Base-by-base conservation (phyloP, 345 rosid species). In the Melaleuca quinquenervia region DNA sequence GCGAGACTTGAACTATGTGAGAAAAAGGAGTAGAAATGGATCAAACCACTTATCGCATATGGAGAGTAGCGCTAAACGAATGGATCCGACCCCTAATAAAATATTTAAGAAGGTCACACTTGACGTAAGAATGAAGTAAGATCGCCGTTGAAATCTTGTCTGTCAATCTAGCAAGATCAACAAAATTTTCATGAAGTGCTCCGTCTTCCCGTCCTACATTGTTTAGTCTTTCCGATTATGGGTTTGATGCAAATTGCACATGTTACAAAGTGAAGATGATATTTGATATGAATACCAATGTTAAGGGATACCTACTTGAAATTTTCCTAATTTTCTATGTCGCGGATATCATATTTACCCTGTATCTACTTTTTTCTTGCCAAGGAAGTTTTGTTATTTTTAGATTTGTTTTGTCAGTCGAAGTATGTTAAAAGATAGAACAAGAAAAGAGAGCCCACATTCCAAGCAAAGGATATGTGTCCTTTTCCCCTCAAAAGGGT, bases 391-490 rank as follows among this genome's bases (percentile, higher is more conserved):
- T 1, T 32, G 45, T 36, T 70, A 2, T 70, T 70, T 70, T 64
- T 52, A 6, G 18, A 70, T 36, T 11, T 70, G 76, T 36, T 29
- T 11, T 32, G 44, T 36, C 16, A 6, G 84, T 50, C 27, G 18
- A 32, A 22, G 50, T 53, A 50, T 84, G 11, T 21, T 20, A 53
- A 84, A 84, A 36, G 85, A 56, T 10, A 11, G 50, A 53, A 58
- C 3, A 70, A 70, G 78, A 87, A 90, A 89, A 90, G 92, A 89
- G 89, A 88, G 70, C 93, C 89, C 84, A 84, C 41, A 74, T 80
- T 36, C 70, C 91, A 93, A 93, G 96, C 87, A 93, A 95, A 86
- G 98, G 82, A 94, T 89, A 90, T 92, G 90, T 89, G 87, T 94
- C 84, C 84, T 87, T 13, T 85, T 27, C 41, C 55, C 83, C 15